These are phyloP conservation scores for Trichomonascaceae sp. DNA, from an alignment of 1,139 yeast genomes.

Conservation along the genomic window DNA sequence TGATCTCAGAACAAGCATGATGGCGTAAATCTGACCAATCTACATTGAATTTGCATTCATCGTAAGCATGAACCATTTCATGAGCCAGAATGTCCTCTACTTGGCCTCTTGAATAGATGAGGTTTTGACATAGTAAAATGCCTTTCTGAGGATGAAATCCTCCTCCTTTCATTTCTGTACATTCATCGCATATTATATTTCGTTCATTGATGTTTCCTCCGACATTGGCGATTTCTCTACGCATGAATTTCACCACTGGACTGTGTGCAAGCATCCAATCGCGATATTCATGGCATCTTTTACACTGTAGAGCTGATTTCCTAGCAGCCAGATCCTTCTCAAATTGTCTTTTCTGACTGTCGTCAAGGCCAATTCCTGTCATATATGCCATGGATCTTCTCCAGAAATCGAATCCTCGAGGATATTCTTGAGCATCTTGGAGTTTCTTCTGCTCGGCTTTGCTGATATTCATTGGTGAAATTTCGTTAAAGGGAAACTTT, in stretches of 20 bases:
- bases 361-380: conserved; percentile 62
- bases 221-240: conserved; percentile 69
- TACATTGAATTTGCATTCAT: conserved; percentile 78
- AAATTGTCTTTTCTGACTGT: conserved; percentile 49
- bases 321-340: conserved; percentile 45
- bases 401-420: conserved; percentile 64
- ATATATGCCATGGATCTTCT: conserved; percentile 63
- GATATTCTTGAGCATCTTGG: conserved; percentile 5
- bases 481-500: neutral
- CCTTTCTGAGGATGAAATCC: conserved; percentile 93
- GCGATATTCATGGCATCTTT: conserved; percentile 61
- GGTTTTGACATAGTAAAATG: conserved; percentile 78
- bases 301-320: conserved; percentile 52
- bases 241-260: conserved; percentile 85
- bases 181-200: conserved; percentile 72
- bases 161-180: conserved; percentile 84
- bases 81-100: conserved; percentile 88
- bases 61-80: conserved; percentile 91
- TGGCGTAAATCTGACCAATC: conserved; percentile 80
- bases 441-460: conserved; percentile 4
- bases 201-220: conserved; percentile 46
- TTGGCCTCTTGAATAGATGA: conserved; percentile 71
- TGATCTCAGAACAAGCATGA: conserved; percentile 94
- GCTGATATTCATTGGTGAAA: neutral
- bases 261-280: conserved; percentile 69